Base-by-base conservation (phyloP, 768 basidiomycete genomes). In the Xanthoconium purpureum region DNA sequence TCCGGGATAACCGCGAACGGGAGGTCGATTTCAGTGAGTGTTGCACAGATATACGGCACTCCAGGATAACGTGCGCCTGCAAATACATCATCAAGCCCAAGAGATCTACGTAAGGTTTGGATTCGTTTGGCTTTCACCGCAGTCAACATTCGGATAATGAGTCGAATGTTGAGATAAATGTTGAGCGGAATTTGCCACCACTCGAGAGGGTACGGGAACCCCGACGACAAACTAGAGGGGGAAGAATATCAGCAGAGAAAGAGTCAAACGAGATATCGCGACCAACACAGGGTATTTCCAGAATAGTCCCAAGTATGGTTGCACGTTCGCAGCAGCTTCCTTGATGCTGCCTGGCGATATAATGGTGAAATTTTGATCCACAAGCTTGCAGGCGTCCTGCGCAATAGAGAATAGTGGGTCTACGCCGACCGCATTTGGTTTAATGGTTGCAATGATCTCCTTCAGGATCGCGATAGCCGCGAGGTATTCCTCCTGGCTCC, bases 101-200 rank as follows among this genome's bases (percentile, higher is more conserved):
- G 52, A 2, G 61, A 59, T 38, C 2, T 17, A 32, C 56, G 56
- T 3, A 47, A 15, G 32, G 39, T 24, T 12, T 9, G 5, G 1
- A 36, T 28, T 30, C 33, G 33, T 8, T 17, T 49, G 3, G 36
- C 3, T 8, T 30, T 9, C 7, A 9, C 3, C 4, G 48, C 37
- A 3, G 33, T 38, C 32, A 17, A 6, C 0, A 32, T 2, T 24
- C 3, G n/a, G 3, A 40, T 37, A 32, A 17, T 11, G 28, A 48
- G 20, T n/a, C 45, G 52, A 38, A 62, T 51, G 20, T 13, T 15
- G 33, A 55, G 50, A 42, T 58, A 58, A 11, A 46, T 35, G 35
- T 62, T 58, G 35, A 63, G 29, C 13, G 50, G 56, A 17, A 58
- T 42, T 33, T 62, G 54, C 55, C 47, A 62, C 61, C 61, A 58